Conservation (phyloP, 371 early-diverging fungal species). For the Quaeritorhiza haematococci region DNA sequence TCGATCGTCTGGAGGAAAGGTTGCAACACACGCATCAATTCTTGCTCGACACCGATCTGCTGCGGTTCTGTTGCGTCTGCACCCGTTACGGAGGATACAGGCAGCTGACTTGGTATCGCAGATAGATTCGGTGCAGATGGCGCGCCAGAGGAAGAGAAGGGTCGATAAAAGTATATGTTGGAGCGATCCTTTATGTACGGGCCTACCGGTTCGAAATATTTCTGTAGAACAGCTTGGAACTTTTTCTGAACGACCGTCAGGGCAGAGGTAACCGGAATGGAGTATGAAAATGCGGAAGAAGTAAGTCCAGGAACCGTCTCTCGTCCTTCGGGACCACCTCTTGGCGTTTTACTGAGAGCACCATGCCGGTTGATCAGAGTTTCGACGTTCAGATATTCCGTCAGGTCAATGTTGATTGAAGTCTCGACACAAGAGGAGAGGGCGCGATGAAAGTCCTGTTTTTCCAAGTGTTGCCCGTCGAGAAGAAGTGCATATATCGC, state of each 20-base stretch:
- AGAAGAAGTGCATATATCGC: constrained; percentile 60
- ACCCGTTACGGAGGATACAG: no score
- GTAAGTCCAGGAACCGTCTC: no score
- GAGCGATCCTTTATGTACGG: constrained; percentile 38
- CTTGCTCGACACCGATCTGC: not conserved
- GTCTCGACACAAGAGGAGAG: constrained; percentile 60
- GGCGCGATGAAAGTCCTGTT: constrained; percentile 58
- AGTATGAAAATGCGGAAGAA: no score
- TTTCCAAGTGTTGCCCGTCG: constrained; percentile 52
- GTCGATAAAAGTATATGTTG: constrained; percentile 65
- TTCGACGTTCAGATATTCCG: constrained; percentile 66
- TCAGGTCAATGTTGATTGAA: constrained; percentile 66
- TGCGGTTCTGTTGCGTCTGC: no score
- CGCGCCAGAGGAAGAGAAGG: constrained; percentile 21
- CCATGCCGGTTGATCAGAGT: no score
- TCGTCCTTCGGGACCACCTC: constrained; percentile 37
- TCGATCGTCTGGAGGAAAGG: no score
- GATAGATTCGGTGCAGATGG: constrained; percentile 3
- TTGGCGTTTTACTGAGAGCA: constrained; percentile 29
- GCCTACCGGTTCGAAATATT: constrained; percentile 60
- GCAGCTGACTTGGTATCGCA: not conserved
- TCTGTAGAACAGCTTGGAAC: constrained; percentile 54
- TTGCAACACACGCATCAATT: constrained; percentile 9
- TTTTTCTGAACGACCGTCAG: constrained; percentile 42
- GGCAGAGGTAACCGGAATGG: no score